Percentiles rank a stretch among this genome's conserved stretches.
Evolutionary conservation across 345 rosid genomes (phyloP).

Genomic region (Eucalyptus regnans): DNA sequence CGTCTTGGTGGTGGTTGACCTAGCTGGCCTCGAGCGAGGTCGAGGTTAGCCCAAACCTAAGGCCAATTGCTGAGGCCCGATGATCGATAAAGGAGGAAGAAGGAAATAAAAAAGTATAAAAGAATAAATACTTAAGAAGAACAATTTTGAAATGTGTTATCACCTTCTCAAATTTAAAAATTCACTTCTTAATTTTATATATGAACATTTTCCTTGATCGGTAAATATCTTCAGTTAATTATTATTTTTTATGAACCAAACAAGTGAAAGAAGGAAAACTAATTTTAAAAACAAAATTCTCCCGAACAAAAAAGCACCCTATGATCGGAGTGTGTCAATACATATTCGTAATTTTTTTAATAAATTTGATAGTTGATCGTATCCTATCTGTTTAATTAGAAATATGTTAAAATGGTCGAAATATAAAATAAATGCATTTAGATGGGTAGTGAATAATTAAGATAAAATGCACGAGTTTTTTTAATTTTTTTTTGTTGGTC

Average conservation of each 20-base stretch:
- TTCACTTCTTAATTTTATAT: too few species aligned
- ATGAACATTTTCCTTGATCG: background rate
- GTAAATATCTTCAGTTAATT: too few species aligned
- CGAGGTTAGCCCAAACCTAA: fast-evolving
- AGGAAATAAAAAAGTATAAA: too few species aligned
- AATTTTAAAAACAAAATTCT: too few species aligned
- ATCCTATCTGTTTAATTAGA: background rate
- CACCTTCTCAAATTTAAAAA: background rate
- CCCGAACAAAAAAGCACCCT: background rate
- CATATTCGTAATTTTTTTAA: background rate
- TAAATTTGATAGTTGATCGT: background rate
- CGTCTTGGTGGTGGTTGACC: background rate
- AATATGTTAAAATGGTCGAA: background rate
- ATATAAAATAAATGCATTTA: background rate
- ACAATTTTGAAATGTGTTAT: background rate
- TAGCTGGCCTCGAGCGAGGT: fast-evolving
- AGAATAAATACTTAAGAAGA: too few species aligned
- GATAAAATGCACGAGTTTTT: background rate
- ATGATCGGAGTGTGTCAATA: background rate
- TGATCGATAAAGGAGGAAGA: fast-evolving
- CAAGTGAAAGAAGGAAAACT: too few species aligned
- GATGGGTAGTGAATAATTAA: background rate
- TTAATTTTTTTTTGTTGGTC: too few species aligned
- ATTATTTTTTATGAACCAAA: background rate
- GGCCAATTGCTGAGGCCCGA: fast-evolving